A percentile compares a stretch with the other conserved stretches of the same genome.
Evolutionary conservation across 1,284 basidiomycete genomes (phyloP).

Genomic region (Gomphus bonarii): DNA sequence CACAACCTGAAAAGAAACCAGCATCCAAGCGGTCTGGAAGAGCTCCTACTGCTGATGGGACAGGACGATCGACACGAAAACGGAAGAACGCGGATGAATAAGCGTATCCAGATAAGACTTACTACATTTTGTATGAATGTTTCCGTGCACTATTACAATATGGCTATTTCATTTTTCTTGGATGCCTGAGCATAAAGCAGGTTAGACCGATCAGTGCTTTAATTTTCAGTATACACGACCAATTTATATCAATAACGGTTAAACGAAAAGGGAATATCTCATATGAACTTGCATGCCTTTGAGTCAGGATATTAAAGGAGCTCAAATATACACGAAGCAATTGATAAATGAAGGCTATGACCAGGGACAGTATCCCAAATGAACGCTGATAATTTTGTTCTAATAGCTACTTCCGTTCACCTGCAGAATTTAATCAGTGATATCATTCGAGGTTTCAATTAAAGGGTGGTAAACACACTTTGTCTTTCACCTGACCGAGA

Average conservation of each 20-base stretch:
- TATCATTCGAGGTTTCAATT: background rate
- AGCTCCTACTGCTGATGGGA: constrained; percentile 3
- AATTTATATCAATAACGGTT: too few relatives aligned
- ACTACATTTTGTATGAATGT: background rate
- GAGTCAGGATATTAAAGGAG: background rate
- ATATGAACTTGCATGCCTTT: too few relatives aligned
- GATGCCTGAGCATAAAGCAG: too few relatives aligned
- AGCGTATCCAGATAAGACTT: background rate
- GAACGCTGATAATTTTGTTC: background rate
- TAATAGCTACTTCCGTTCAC: constrained; percentile 15
- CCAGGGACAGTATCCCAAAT: background rate
- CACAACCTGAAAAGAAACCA: constrained; percentile 4
- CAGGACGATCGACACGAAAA: constrained; percentile 13
- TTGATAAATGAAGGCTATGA: background rate
- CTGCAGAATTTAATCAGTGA: background rate
- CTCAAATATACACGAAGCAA: constrained; percentile 1
- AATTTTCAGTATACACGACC: too few relatives aligned
- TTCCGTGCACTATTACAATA: background rate
- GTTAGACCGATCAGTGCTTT: too few relatives aligned
- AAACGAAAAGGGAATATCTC: too few relatives aligned
- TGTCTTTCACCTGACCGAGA: constrained; percentile 67
- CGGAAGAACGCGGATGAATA: constrained; percentile 10
- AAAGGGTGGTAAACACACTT: constrained; percentile 30
- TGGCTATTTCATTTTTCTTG: background rate
- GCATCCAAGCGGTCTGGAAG: constrained; percentile 3